Evolutionary conservation across 345 rosid genomes (phyloP).

Genomic region (Gossypium australe): DNA sequence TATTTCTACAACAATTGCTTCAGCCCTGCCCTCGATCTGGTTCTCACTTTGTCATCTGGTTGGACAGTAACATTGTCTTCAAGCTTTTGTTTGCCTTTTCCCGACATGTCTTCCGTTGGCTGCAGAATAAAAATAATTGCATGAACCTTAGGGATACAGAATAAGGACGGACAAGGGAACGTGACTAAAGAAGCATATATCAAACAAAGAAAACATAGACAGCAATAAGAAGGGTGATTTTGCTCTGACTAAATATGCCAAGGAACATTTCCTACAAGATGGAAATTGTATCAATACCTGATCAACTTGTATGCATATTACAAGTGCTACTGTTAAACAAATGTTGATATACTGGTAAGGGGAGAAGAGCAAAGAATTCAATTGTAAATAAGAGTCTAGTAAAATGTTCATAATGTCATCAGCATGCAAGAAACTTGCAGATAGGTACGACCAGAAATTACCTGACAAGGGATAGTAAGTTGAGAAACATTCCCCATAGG

Average conservation of each 20-base stretch:
- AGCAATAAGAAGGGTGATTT: neutral
- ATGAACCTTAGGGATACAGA: neutral
- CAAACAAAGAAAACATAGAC: neutral
- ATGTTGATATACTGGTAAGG: neutral
- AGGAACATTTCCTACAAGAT: neutral
- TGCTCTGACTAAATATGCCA: neutral
- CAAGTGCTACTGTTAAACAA: neutral
- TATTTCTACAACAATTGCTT: conserved; percentile 20
- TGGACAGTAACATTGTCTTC: conserved; percentile 10
- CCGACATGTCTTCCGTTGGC: conserved; percentile 7
- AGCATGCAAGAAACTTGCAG: neutral
- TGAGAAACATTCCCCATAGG: conserved; percentile 11
- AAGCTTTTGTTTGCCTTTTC: neutral
- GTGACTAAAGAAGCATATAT: neutral
- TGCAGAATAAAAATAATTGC: conserved; percentile 8
- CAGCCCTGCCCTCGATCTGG: conserved; percentile 26
- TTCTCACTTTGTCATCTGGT: conserved; percentile 8
- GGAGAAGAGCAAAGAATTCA: neutral
- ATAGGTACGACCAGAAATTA: neutral
- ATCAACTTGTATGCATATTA: neutral
- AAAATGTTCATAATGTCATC: neutral
- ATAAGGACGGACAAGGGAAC: neutral
- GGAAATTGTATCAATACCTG: neutral
- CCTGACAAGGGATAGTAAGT: conserved; percentile 19
- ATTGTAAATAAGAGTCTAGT: neutral